These are phyloP conservation scores for Globisporangium perplexum DNA, from an alignment of 352 stramenopile species.

Conservation along the genomic window DNA sequence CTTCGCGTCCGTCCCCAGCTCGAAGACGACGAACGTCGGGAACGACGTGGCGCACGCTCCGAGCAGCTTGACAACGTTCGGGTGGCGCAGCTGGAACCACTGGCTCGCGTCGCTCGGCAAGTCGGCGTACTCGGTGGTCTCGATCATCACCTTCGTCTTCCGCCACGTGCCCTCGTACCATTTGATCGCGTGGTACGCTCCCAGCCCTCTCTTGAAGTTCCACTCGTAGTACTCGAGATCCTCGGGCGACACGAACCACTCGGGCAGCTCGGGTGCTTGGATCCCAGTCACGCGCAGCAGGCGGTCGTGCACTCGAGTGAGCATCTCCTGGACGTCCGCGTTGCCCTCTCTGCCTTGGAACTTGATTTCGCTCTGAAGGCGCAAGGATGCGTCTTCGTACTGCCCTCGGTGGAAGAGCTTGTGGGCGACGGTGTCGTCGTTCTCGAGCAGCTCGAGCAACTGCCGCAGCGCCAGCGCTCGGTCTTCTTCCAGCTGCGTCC, in stretches of 20 bases:
- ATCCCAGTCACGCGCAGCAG: neutral
- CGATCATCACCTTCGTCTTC: conserved; percentile 3
- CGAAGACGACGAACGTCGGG: neutral
- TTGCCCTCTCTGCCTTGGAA: no score
- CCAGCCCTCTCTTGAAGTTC: neutral
- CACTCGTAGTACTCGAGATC: conserved; percentile 4
- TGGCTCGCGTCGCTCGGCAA: neutral
- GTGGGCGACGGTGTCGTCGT: neutral
- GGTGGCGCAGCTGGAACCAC: conserved; percentile 9
- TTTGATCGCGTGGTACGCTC: neutral
- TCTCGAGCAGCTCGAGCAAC: neutral
- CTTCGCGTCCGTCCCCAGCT: neutral
- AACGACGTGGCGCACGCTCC: neutral
- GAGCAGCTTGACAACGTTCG: conserved; percentile 7
- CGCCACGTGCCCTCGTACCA: conserved; percentile 4
- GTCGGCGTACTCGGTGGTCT: neutral
- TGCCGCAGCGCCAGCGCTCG: neutral
- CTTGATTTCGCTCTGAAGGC: no score
- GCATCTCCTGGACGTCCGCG: neutral
- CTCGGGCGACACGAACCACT: conserved; percentile 4
- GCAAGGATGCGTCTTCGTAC: no score
- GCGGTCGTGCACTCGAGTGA: neutral
- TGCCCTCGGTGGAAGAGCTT: neutral
- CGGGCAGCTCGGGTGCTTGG: neutral
- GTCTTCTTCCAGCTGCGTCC: neutral